Evolutionary conservation across 805 yeast genomes (phyloP).

Genomic region (Monosporozyma solicola): DNA sequence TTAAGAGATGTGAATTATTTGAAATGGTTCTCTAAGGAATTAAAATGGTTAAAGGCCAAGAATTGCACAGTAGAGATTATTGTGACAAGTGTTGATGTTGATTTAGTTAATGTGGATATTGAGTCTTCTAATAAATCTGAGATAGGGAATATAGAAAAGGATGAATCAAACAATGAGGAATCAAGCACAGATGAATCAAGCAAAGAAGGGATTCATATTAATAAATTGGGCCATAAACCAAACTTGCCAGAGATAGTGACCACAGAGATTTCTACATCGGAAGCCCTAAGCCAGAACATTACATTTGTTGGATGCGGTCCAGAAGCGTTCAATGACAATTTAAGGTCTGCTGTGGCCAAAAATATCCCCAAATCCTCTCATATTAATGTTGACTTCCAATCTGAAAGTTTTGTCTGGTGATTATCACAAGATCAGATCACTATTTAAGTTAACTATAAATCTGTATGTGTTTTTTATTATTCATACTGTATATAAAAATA

Average conservation of each 20-base stretch:
- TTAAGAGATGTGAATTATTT: conserved; percentile 45
- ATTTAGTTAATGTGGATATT: not conserved
- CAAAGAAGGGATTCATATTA: conserved; percentile 7
- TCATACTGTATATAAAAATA: too few species aligned
- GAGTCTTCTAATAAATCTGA: not conserved
- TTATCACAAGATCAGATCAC: not conserved
- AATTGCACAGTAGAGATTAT: conserved; percentile 21
- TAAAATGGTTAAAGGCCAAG: conserved; percentile 25
- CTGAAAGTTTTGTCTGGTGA: conserved; percentile 30
- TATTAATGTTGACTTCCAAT: conserved; percentile 27
- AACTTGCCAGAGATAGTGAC: conserved; percentile 33
- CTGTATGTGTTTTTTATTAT: too few species aligned
- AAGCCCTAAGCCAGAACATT: conserved; percentile 34
- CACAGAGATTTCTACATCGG: conserved; percentile 25
- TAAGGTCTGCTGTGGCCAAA: conserved; percentile 40
- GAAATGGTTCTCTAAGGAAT: conserved; percentile 40
- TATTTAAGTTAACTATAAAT: too few species aligned
- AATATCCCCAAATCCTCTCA: conserved; percentile 24
- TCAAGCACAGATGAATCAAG: too few species aligned
- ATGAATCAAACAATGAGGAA: too few species aligned
- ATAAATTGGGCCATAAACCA: conserved; percentile 38
- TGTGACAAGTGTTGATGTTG: not conserved
- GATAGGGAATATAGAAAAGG: not conserved
- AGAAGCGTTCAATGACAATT: conserved; percentile 45
- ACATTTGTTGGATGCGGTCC: conserved; percentile 60